Conservation (phyloP, 73 alveolate genomes). For the Loxodes magnus region DNA sequence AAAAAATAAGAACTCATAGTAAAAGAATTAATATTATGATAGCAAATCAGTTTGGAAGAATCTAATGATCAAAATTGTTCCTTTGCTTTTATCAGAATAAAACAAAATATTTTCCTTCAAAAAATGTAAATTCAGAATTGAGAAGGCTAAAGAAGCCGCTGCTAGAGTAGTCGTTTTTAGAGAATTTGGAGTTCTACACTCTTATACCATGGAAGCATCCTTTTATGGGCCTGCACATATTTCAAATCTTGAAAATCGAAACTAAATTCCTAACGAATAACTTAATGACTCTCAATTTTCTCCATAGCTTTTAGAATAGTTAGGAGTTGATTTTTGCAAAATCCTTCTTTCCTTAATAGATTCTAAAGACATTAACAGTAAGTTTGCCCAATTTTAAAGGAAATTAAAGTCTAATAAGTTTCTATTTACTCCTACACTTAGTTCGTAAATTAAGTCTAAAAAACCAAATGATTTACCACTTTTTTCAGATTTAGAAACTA, state of each 20-base stretch:
- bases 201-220: conserved; percentile 86
- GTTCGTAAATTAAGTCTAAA: too few species aligned
- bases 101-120: conserved; percentile 70
- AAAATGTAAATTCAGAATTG: conserved; percentile 77
- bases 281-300: neutral
- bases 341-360: too few species aligned
- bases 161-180: conserved; percentile 83
- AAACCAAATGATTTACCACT: too few species aligned
- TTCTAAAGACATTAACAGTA: too few species aligned
- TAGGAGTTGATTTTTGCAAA: conserved; percentile 3
- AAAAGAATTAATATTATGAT: too few species aligned
- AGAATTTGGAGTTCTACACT: conserved; percentile 69
- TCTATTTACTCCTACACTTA: too few species aligned
- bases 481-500: too few species aligned
- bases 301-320: neutral
- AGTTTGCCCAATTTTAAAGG: too few species aligned
- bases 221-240: conserved; percentile 72
- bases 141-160: conserved; percentile 84
- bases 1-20: too few species aligned
- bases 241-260: neutral
- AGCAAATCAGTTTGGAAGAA: too few species aligned
- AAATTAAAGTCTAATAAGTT: too few species aligned
- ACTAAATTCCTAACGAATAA: neutral
- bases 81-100: conserved; percentile 65
- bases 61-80: conserved; percentile 67